Evolutionary conservation across 768 basidiomycete genomes (phyloP).

Genomic region (Tulasnella sp.): DNA sequence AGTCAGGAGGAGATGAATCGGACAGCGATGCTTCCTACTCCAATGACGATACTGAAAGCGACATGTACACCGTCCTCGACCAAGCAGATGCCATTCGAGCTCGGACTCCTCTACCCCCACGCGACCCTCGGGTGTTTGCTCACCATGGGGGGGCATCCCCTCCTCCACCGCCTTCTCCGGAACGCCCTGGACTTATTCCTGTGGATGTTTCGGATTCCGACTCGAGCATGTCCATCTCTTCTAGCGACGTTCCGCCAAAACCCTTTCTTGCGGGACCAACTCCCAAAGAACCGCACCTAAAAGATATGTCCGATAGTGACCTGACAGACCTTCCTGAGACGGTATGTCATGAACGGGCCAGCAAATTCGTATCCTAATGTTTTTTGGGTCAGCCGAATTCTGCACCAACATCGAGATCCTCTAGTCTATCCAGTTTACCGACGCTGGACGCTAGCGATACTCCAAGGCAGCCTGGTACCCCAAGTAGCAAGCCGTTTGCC

Average conservation of each 20-base stretch:
- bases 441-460: too few relatives aligned
- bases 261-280: not conserved
- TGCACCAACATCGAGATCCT: not conserved
- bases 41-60: not conserved
- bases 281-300: not conserved
- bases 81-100: not conserved
- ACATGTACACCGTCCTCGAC: not conserved
- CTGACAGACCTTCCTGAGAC: constrained; percentile 7
- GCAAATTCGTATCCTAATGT: not conserved
- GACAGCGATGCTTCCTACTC: not conserved
- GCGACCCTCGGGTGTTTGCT: constrained; percentile 1
- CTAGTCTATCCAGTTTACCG: not conserved
- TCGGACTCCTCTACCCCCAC: not conserved
- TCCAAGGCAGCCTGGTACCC: too few relatives aligned
- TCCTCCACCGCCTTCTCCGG: not conserved
- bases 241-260: not conserved
- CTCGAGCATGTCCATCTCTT: not conserved
- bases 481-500: too few relatives aligned
- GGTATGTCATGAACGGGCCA: not conserved
- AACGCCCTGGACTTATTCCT: not conserved
- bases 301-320: constrained; percentile 9
- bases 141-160: not conserved
- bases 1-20: not conserved
- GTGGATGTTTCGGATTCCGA: not conserved
- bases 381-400: not conserved